Percentiles rank a stretch among this genome's conserved stretches.
phyloP scores from a whole-genome alignment of 1,284 basidiomycete species.

The Peniophora sp. region DNA sequence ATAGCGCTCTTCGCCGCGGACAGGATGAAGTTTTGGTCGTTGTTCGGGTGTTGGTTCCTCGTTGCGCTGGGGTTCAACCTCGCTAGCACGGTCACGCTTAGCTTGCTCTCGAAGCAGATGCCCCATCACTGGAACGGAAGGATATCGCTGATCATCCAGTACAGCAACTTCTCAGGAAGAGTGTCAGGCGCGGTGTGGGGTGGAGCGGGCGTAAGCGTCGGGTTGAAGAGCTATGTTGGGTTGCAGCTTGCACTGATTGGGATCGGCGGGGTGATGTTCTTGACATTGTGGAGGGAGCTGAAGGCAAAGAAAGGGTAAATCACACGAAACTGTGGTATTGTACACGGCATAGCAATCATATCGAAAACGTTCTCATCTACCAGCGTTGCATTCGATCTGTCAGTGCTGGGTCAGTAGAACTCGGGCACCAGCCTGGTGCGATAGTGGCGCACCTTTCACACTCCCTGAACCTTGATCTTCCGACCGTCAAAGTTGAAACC shows the following conservation, averaged over 20 bases:
- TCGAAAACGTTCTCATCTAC: too few species aligned
- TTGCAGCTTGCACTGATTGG: conserved; percentile 55
- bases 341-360: too few species aligned
- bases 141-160: conserved; percentile 54
- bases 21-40: conserved; percentile 37
- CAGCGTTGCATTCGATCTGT: too few species aligned
- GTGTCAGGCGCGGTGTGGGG: conserved; percentile 62
- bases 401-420: too few species aligned
- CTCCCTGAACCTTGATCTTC: too few species aligned
- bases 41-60: conserved; percentile 61
- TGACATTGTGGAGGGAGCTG: conserved; percentile 50
- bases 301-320: conserved; percentile 55
- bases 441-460: too few species aligned
- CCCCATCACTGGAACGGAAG: conserved; percentile 52
- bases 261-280: conserved; percentile 46
- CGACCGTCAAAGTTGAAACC: too few species aligned
- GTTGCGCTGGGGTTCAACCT: conserved; percentile 66
- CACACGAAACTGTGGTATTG: too few species aligned
- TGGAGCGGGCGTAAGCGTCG: conserved; percentile 54
- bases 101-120: conserved; percentile 58
- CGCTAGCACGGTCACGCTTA: conserved; percentile 57
- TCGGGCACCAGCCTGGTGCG: too few species aligned
- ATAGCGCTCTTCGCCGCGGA: conserved; percentile 34
- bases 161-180: conserved; percentile 57
- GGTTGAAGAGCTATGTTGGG: conserved; percentile 57